A percentile compares a stretch with the other conserved stretches of the same genome.
Conservation (phyloP, 1,139 yeast genomes). For the Sugiyamaella grinbergsii region DNA sequence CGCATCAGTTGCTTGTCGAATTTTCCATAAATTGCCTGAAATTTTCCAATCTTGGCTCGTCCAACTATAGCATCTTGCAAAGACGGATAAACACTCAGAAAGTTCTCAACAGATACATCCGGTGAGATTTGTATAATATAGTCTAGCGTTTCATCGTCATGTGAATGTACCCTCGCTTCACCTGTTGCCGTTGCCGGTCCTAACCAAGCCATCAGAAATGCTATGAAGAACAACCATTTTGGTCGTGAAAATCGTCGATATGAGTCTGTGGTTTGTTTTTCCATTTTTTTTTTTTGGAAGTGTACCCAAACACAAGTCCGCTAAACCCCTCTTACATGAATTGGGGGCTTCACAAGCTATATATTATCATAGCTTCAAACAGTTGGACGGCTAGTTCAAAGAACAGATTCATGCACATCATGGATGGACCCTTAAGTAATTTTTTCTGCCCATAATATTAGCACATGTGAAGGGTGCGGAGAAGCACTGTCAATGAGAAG, state of each 20-base stretch:
- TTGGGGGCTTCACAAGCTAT: neutral
- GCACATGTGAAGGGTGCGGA: no score
- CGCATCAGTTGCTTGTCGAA: conserved; percentile 33
- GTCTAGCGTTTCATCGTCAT: neutral
- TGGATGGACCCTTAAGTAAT: neutral
- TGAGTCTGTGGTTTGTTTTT: neutral
- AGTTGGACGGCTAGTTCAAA: neutral
- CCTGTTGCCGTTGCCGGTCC: neutral
- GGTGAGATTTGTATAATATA: conserved; percentile 37
- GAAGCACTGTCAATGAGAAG: no score
- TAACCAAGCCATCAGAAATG: neutral
- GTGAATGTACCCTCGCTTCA: conserved; percentile 10
- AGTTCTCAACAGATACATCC: conserved; percentile 31
- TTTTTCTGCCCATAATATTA: neutral
- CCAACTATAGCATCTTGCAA: conserved; percentile 32
- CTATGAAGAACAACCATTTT: neutral
- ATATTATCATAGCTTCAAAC: neutral
- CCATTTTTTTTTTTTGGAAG: no score
- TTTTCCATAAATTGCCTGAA: conserved; percentile 37
- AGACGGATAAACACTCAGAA: conserved; percentile 35
- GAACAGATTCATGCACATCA: neutral
- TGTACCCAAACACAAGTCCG: no score
- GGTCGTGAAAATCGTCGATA: neutral
- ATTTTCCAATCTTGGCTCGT: conserved; percentile 33
- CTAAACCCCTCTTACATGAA: no score